Conservation (phyloP, 108 stramenopile genomes). For the Nannochloropsis salina region DNA sequence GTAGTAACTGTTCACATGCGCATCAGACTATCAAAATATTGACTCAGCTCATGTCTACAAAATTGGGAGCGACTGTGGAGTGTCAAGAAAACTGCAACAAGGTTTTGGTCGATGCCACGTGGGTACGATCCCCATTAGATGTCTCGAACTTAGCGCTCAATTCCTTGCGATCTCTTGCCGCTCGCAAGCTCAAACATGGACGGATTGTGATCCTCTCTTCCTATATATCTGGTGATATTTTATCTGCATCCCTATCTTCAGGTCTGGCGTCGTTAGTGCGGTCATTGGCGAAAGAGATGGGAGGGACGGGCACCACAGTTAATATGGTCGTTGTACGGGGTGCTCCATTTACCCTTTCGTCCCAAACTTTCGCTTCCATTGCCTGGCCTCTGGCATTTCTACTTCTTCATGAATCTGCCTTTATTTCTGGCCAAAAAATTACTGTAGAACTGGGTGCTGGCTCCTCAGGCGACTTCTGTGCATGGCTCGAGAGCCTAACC, state of each 20-base stretch:
- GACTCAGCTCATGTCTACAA: background rate
- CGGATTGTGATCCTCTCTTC: background rate
- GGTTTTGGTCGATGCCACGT: background rate
- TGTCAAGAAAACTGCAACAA: background rate
- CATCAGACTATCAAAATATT: background rate
- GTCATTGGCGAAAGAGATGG: conserved; percentile 9
- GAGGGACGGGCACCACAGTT: background rate
- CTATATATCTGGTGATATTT: background rate
- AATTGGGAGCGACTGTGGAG: background rate
- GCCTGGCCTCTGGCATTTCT: conserved; percentile 16
- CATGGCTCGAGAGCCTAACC: background rate
- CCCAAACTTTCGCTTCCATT: background rate
- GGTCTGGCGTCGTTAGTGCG: background rate
- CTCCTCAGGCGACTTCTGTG: background rate
- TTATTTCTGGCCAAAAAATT: background rate
- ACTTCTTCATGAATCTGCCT: background rate
- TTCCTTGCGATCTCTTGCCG: background rate
- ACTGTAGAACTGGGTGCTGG: background rate
- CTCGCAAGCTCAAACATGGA: conserved; percentile 6
- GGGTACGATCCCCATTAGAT: background rate
- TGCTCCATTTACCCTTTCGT: background rate
- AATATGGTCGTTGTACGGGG: background rate
- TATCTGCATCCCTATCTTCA: background rate
- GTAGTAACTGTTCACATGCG: background rate
- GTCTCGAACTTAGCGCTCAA: background rate